Conservation (phyloP, 2,329 filamentous ascomycete genomes). For the Decorospora gaudefroyi region DNA sequence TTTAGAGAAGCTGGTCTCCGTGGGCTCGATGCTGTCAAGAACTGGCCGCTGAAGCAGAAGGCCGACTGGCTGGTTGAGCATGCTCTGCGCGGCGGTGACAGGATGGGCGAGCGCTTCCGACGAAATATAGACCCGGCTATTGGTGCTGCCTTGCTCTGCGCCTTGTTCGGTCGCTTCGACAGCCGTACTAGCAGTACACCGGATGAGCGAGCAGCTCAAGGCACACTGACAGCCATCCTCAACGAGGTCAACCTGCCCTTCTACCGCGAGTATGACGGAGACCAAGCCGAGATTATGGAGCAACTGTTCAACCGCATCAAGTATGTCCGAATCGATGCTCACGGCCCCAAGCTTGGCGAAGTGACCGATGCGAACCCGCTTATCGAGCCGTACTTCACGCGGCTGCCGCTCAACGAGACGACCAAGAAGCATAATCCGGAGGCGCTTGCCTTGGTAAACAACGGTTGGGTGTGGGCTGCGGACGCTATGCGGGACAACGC, state of each 20-base stretch:
- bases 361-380: constrained; percentile 78
- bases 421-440: constrained; percentile 77
- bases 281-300: constrained; percentile 80
- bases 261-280: constrained; percentile 89
- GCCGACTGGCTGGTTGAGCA: constrained; percentile 69
- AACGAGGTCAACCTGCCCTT: constrained; percentile 85
- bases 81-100: constrained; percentile 71
- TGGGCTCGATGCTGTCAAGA: constrained; percentile 58
- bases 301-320: constrained; percentile 94
- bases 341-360: constrained; percentile 83
- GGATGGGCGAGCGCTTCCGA: constrained; percentile 78
- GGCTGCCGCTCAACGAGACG: constrained; percentile 75
- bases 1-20: constrained; percentile 55
- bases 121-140: constrained; percentile 71
- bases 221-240: constrained; percentile 64
- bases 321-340: constrained; percentile 88
- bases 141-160: constrained; percentile 69
- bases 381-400: constrained; percentile 93
- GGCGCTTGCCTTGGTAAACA: constrained; percentile 85
- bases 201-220: constrained; percentile 58
- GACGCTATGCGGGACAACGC: constrained; percentile 94
- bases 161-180: constrained; percentile 71
- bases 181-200: constrained; percentile 55
- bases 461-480: constrained; percentile 98
- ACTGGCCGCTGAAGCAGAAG: constrained; percentile 62